These are phyloP conservation scores for Hypocrella siamensis DNA, from an alignment of 2,329 filamentous ascomycete genomes.

Conservation along the genomic window DNA sequence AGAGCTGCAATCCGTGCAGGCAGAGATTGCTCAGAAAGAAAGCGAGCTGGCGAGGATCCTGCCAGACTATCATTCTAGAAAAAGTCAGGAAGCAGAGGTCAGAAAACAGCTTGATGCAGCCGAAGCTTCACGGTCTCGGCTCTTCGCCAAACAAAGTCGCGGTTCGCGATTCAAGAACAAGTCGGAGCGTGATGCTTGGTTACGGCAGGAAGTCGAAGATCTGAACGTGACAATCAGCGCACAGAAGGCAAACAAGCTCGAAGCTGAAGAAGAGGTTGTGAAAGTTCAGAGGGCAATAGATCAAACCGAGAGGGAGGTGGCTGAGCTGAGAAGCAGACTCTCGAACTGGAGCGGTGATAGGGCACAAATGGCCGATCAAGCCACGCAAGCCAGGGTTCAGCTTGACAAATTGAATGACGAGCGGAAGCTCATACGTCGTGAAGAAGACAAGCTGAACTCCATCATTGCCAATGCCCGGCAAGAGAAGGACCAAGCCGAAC, in stretches of 20 bases:
- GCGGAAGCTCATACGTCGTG: constrained; percentile 72
- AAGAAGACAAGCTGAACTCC: constrained; percentile 74
- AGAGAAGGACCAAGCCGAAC: constrained; percentile 65
- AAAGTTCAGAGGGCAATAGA: constrained; percentile 57
- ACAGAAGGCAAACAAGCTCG: constrained; percentile 71
- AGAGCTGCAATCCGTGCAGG: constrained; percentile 56
- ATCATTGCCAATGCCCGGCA: constrained; percentile 60
- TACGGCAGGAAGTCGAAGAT: constrained; percentile 67
- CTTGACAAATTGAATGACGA: constrained; percentile 72
- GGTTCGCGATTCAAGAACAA: constrained; percentile 80
- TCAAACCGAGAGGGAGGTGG: constrained; percentile 56
- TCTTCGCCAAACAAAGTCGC: constrained; percentile 85
- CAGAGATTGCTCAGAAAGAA: constrained; percentile 63
- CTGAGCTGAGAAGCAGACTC: constrained; percentile 53
- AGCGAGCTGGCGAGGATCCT: constrained; percentile 57
- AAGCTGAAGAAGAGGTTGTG: constrained; percentile 69
- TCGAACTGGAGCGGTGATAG: constrained; percentile 67
- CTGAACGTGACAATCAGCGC: constrained; percentile 60
- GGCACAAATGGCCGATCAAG: constrained; percentile 54
- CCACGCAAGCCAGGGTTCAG: constrained; percentile 62
- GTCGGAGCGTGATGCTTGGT: constrained; percentile 69
- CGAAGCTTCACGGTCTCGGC: constrained; percentile 57
- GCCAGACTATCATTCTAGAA: constrained; percentile 61
- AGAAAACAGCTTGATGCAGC: constrained; percentile 60
- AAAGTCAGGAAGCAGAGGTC: constrained; percentile 54